A percentile compares a stretch with the other conserved stretches of the same genome.
phyloP scores from a whole-genome alignment of 2,329 filamentous ascomycete species.

The Calonectria pseudoturangicola region DNA sequence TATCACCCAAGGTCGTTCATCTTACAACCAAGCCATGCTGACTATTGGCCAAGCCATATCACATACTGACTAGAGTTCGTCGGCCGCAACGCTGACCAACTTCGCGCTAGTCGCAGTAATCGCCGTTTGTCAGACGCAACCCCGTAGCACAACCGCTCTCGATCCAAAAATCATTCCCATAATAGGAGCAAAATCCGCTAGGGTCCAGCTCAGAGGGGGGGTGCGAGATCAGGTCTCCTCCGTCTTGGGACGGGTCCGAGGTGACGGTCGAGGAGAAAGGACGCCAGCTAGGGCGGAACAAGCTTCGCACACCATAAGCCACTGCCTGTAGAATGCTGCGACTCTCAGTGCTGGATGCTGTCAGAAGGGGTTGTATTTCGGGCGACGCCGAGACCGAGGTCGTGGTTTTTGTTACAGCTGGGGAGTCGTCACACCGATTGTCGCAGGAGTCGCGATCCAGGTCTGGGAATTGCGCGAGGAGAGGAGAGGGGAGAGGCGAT shows the following conservation, averaged over 20 bases:
- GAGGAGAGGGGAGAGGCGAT: neutral
- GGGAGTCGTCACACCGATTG: neutral
- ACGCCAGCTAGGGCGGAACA: neutral
- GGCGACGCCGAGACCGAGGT: neutral
- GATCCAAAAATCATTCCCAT: conserved; percentile 45
- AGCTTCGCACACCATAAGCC: neutral
- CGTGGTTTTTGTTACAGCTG: neutral
- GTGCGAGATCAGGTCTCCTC: neutral
- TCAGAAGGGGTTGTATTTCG: neutral
- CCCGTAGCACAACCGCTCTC: conserved; percentile 45
- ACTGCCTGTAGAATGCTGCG: neutral
- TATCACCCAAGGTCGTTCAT: neutral
- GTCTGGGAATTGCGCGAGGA: neutral
- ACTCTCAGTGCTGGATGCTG: neutral
- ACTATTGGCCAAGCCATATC: neutral
- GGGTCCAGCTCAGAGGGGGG: conserved; percentile 42
- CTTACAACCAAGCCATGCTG: neutral
- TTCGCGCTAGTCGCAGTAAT: conserved; percentile 44
- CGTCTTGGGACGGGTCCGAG: conserved; percentile 19
- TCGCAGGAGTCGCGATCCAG: neutral
- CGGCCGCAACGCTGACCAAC: conserved; percentile 46
- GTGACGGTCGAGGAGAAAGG: conserved; percentile 18
- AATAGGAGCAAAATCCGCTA: conserved; percentile 46
- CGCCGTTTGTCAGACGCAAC: conserved; percentile 37
- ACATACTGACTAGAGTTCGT: conserved; percentile 40